Base-by-base conservation (phyloP, 2,329 filamentous ascomycete genomes). In the Myriangium duriaei region DNA sequence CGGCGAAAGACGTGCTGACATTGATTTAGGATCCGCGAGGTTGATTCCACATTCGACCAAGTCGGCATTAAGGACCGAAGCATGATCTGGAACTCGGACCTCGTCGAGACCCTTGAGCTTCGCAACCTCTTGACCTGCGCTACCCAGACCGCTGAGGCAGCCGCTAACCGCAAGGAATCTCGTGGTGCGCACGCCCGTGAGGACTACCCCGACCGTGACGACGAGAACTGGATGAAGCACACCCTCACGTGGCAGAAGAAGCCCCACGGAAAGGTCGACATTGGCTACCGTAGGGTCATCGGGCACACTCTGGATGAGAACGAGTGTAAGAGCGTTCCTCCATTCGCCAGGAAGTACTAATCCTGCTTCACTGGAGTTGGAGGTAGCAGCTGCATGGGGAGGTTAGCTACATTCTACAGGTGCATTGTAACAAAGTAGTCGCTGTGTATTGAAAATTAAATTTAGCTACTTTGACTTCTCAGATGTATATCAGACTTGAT, bases 41-140 rank as follows among this genome's bases (percentile, higher is more conserved):
- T 96, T 51, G 88, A 96, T 60, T 63, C 73, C 52, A 72, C 69
- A 54, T 96, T 81, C 67, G 65, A 71, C 52, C 71, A 95, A 56
- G 80, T 96, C 51, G 84, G 85, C 56, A 95, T 84, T 68, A 93
- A 94, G 76, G 88, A 96, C 64, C 82, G 91, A 63, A 92, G 84
- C 73, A 95, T 96, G 88, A 96, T 96, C 70, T 96, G 88, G 88
- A 96, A 96, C 77, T 86, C 83, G 15, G 88, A 96, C 57, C 76
- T 96, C 28, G 85, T 94, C 45, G 88, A 96, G 73, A 93, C 88
- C 5, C 76, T 98, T 40, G 91, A 98, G 67, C 71, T 96, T 56
- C 76, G 87, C 57, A 98, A 98, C 64, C 65, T 98, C 55, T 69
- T 98, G 58, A 96, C 91, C 55, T 96, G 91, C 77, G 88, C 87